Base-by-base conservation (phyloP, 805 yeast species). In the Ogataea nakhonphanomensis region DNA sequence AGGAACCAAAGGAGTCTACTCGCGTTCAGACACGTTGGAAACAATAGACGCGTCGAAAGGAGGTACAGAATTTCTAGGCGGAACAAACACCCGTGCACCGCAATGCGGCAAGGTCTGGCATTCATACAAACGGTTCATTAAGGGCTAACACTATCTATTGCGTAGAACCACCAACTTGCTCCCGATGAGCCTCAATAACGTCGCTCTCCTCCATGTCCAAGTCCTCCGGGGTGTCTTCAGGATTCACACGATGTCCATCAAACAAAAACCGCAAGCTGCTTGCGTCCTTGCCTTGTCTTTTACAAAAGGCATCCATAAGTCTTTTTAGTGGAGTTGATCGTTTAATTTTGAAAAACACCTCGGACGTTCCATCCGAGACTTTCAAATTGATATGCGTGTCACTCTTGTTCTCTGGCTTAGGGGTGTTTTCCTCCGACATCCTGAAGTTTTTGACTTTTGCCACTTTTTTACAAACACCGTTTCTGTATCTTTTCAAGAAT, bases 291-390 rank as follows among this genome's bases (percentile, higher is more conserved):
- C 98, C 98, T 60, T 91, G 96, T 72, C 99, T 85, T 69, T 90
- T 90, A 64, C 98, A 95, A 64, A 91, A 93, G 9, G 97, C 96
- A 58, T 91, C 98, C 89, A 93, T 91, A 57, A 93, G 79, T 69
- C 96, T 85, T 65, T 79, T 85, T 72, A 93, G 76, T 34, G 91
- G 95, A 5, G 99, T 93, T 29, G 90, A 74, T 67, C 86, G 78
- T 70, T 90, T 89, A 65, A 93, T 91, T 66, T 91, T 90, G 81
- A 93, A 93, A 65, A 84, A 89, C 48, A 93, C 90, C 64, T 93
- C 99, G 14, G 95, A 84, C 39, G 83, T 74, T 34, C 95, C 95
- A 64, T 93, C 99, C 25, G 95, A 81, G 34, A 93, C 99, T 65
- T 88, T 89, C 66, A 93, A 70, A 71, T 87, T 89, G 65, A 93